A percentile compares a stretch with the other conserved stretches of the same genome.
phyloP scores from a whole-genome alignment of 2,329 filamentous ascomycete species.

The Didymella pinodella region DNA sequence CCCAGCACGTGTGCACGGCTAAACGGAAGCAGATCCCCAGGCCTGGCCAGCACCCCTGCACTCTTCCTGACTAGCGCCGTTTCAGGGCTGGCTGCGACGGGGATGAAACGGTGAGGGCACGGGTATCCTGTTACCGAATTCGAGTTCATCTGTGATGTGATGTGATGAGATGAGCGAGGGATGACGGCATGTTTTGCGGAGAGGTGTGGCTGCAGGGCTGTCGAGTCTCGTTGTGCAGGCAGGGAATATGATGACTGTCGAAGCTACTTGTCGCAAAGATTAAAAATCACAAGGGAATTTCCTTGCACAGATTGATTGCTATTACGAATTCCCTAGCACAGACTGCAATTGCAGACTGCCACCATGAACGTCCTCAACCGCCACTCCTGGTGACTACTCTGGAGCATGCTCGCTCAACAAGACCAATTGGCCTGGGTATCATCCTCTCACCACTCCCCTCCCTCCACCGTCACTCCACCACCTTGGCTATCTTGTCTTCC shows the following conservation, averaged over 20 bases:
- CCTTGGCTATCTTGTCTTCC: no score
- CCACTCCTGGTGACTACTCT: no score
- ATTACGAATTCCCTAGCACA: no score
- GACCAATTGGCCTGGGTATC: not conserved
- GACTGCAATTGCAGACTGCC: no score
- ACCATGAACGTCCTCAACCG: no score
- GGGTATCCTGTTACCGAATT: slow-evolving; percentile 25
- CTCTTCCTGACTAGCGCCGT: not conserved
- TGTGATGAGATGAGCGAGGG: not conserved
- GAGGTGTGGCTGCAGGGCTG: not conserved
- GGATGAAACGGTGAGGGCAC: slow-evolving; percentile 39
- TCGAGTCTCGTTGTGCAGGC: no score
- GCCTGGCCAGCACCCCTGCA: slow-evolving; percentile 11
- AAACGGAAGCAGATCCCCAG: slow-evolving; percentile 2
- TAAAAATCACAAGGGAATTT: no score
- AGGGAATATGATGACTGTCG: no score
- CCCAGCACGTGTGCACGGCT: no score
- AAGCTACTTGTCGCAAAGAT: no score
- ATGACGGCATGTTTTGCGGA: not conserved
- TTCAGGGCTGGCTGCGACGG: slow-evolving; percentile 36
- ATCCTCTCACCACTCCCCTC: not conserved
- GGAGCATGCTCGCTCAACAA: no score
- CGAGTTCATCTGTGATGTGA: not conserved
- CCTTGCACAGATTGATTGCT: no score
- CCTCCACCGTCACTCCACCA: not conserved